Base-by-base conservation (phyloP, 1,284 basidiomycete genomes). In the Moesziomyces aphidis region DNA sequence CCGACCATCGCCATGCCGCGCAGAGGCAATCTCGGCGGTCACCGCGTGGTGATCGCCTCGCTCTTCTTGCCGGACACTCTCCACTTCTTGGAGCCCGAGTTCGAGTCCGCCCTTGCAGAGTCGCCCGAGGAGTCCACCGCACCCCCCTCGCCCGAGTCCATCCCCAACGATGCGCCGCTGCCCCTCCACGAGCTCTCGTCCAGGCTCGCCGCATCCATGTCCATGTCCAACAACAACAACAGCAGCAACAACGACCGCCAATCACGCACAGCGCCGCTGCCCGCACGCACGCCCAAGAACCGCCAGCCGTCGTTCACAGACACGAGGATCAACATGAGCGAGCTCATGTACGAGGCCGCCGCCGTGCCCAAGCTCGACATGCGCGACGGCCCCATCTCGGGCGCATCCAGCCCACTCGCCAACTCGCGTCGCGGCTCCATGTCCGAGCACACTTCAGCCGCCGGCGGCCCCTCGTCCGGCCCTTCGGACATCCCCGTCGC, bases 31-130 rank as follows among this genome's bases (percentile, higher is more conserved):
- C 59, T 75, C 28, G 73, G 73, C 48, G 73, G 78, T 43, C 76
- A 78, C 61, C 80, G 81, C 46, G 76, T 83, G 50, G 76, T 83
- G 48, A 80, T 83, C 59, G 81, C 77, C 23, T 77, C 81, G 51
- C 80, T 82, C 61, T 78, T 74, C 46, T 59, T 83, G 11, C 81
- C 81, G 5, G 72, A 78, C 46, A 83, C 81, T 23, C 57, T 82
- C 19, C 61, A 74, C 8, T 81, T 83, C 28, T 26, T 50, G 23
- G 66, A 67, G 24, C 59, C 71, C 15, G 76, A 76, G 42, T 59
- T 49, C 51, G 69, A 75, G 9, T 67, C 65, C 9, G 59, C 58
- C 7, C 59, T 73, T 1, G 60, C 60, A 7, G 67, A 65, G 23
- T 68, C 76, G 44, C 61, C 76, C 8, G 66, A 73, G 48, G 69